A percentile compares a stretch with the other conserved stretches of the same genome.
Conservation (phyloP, 2,329 filamentous ascomycete species). For the Setomelanomma holmii region DNA sequence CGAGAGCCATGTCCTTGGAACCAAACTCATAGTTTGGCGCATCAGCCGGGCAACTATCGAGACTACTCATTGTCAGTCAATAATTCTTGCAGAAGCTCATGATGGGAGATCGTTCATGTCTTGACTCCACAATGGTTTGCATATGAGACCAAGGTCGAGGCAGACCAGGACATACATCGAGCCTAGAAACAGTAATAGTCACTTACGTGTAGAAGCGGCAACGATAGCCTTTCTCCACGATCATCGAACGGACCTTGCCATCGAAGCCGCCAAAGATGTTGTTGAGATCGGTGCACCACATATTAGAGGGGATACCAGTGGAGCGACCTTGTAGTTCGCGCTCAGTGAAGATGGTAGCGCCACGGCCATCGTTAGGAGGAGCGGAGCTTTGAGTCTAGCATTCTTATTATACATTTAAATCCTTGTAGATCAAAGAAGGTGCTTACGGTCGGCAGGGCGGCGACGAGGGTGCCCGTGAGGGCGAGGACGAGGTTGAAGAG, state of each 20-base stretch:
- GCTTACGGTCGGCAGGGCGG: constrained; percentile 10
- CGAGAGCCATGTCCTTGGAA: background rate
- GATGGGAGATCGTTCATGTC: no score
- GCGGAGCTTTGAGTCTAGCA: background rate
- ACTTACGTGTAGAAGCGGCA: constrained; percentile 32
- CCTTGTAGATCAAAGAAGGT: no score
- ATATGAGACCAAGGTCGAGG: no score
- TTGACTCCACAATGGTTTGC: no score
- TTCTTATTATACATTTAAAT: no score
- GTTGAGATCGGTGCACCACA: constrained; percentile 22
- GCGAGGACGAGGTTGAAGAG: constrained; percentile 11
- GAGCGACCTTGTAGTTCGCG: constrained; percentile 9
- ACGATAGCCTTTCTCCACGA: constrained; percentile 17
- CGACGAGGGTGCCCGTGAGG: constrained; percentile 15
- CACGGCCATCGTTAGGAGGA: constrained; percentile 6
- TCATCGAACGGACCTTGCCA: constrained; percentile 18
- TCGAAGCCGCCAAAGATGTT: constrained; percentile 29
- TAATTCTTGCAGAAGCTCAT: no score
- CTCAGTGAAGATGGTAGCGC: constrained; percentile 19
- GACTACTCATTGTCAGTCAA: constrained; percentile 3
- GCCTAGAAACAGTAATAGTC: background rate
- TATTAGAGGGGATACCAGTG: constrained; percentile 14
- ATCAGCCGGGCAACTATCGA: constrained; percentile 1
- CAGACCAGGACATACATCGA: no score
- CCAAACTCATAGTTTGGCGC: constrained; percentile 3